Conservation (phyloP, 371 early-diverging fungal species). For the Mortierella sp. region DNA sequence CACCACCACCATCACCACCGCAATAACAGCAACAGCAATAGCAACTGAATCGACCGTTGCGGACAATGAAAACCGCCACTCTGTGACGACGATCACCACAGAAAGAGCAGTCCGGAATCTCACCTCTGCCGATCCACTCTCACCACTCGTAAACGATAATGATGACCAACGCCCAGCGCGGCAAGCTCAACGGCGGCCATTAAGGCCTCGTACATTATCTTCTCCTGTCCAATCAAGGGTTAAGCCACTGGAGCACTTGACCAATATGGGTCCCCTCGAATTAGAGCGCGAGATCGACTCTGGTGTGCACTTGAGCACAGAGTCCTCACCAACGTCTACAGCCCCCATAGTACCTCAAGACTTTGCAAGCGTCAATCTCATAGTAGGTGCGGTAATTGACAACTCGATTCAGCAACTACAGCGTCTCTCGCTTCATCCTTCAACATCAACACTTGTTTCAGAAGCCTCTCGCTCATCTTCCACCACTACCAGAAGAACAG, state of each 20-base stretch:
- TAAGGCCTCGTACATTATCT: constrained; percentile 7
- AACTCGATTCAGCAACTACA: not conserved
- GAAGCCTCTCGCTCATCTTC: constrained; percentile 13
- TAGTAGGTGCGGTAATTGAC: not conserved
- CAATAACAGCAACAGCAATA: constrained; percentile 5
- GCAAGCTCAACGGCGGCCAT: not conserved
- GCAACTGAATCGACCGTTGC: not conserved
- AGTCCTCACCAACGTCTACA: not conserved
- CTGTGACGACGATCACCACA: not conserved
- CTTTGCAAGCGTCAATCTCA: not conserved
- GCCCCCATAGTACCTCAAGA: not conserved
- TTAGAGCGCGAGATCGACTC: constrained; percentile 20
- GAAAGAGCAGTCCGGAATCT: constrained; percentile 4
- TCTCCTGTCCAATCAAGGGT: constrained; percentile 10
- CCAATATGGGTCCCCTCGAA: constrained; percentile 44
- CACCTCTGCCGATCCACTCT: not conserved
- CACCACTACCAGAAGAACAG: constrained; percentile 4
- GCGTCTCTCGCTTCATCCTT: constrained; percentile 13
- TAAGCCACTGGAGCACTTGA: constrained; percentile 28
- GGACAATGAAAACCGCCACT: not conserved
- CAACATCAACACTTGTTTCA: constrained; percentile 34
- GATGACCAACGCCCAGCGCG: not conserved
- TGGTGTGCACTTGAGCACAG: constrained; percentile 6
- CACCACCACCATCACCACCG: not conserved
- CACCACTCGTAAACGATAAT: not conserved